A percentile compares a stretch with the other conserved stretches of the same genome.
Conservation (phyloP, 2,329 filamentous ascomycete species). For the Microsporum audouinii region DNA sequence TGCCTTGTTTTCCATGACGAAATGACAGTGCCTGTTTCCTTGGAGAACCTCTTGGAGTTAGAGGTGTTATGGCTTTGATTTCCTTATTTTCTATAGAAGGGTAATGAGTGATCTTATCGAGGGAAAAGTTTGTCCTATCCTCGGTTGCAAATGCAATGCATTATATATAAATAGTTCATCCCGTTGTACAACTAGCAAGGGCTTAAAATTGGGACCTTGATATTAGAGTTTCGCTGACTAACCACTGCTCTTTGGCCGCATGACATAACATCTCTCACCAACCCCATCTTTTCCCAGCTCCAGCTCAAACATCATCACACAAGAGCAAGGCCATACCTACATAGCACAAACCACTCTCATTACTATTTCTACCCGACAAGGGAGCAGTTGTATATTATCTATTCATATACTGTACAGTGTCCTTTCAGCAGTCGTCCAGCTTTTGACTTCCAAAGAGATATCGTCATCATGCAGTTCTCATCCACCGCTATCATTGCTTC, state of each 20-base stretch:
- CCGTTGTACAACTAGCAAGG: neutral
- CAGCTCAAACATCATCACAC: neutral
- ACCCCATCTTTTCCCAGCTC: neutral
- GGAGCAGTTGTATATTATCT: neutral
- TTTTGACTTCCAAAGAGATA: neutral
- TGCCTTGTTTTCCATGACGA: slow-evolving; percentile 1
- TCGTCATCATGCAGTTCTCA: slow-evolving; percentile 2
- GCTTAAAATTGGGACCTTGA: neutral
- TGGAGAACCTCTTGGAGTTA: neutral
- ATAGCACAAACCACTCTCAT: neutral
- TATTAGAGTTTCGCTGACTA: neutral
- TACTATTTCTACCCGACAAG: neutral
- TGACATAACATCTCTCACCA: neutral
- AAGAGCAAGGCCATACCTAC: neutral
- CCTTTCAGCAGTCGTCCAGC: neutral
- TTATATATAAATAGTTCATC: neutral
- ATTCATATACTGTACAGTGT: neutral
- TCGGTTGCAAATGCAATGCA: neutral
- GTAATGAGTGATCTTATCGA: neutral
- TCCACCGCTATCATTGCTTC: slow-evolving; percentile 30
- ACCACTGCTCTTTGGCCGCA: neutral
- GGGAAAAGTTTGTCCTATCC: slow-evolving; percentile 1
- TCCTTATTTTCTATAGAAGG: neutral
- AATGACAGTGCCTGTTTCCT: slow-evolving; percentile 1
- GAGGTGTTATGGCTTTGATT: neutral